phyloP scores from a whole-genome alignment of 768 basidiomycete genomes.

The Russula griseocarnosa region DNA sequence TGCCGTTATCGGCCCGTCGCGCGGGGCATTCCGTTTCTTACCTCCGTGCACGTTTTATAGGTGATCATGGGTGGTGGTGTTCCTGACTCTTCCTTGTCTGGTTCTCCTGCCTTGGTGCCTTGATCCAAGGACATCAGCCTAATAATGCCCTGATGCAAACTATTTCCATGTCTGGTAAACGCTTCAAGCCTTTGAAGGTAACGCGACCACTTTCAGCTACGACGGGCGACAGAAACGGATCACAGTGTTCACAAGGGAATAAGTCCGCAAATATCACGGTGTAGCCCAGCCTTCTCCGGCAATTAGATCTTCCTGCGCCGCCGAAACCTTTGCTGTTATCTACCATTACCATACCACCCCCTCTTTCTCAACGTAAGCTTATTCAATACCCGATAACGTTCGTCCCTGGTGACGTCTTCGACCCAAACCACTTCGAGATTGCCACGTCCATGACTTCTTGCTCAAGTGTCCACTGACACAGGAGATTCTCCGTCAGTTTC shows the following conservation, averaged over 20 bases:
- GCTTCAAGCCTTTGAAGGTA: slow-evolving; percentile 17
- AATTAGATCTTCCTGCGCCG: slow-evolving; percentile 39
- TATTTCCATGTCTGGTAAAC: slow-evolving; percentile 4
- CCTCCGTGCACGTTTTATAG: not conserved
- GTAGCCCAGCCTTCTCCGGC: slow-evolving; percentile 17
- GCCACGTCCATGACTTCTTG: too few species aligned
- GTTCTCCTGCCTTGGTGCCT: not conserved
- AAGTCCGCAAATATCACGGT: too few species aligned
- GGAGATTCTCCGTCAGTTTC: too few species aligned
- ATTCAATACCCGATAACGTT: too few species aligned
- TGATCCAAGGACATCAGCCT: not conserved
- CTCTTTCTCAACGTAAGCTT: slow-evolving; percentile 52
- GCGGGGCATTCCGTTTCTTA: not conserved
- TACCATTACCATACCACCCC: slow-evolving; percentile 54
- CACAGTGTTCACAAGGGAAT: not conserved
- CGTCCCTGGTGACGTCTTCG: too few species aligned
- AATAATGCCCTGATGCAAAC: not conserved
- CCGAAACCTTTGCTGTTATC: slow-evolving; percentile 33
- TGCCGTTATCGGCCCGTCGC: not conserved
- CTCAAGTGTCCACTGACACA: too few species aligned
- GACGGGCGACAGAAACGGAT: not conserved
- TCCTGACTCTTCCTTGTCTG: not conserved
- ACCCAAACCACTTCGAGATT: too few species aligned
- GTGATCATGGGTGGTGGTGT: not conserved
- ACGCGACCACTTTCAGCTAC: not conserved